Conservation (phyloP, 164 flowering plant species). For the Piper longum region DNA sequence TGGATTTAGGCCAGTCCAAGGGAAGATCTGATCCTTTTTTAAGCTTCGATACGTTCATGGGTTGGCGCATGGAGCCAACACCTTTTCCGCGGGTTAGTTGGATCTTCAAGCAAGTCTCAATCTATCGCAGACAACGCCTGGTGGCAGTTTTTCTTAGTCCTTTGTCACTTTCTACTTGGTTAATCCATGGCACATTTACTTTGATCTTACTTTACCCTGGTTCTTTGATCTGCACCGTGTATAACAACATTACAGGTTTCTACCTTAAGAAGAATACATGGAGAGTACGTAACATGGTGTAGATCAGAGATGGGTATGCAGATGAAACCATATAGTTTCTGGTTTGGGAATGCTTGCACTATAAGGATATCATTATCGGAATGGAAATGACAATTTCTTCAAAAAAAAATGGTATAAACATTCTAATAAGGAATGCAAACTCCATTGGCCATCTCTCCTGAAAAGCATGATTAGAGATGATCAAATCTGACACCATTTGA, state of each 20-base stretch:
- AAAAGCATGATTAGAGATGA: neutral
- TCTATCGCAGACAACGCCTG: neutral
- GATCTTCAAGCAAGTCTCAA: neutral
- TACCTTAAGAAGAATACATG: neutral
- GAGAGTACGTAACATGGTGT: neutral
- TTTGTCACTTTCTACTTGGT: too few relatives aligned
- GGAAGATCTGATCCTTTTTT: neutral
- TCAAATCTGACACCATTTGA: neutral
- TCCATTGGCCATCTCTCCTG: neutral
- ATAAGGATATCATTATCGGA: neutral
- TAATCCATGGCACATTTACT: neutral
- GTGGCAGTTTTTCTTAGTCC: neutral
- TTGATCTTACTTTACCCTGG: too few relatives aligned
- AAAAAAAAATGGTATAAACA: too few relatives aligned
- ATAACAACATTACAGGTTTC: too few relatives aligned
- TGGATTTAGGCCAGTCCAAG: neutral
- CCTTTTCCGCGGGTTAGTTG: neutral
- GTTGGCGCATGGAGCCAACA: neutral
- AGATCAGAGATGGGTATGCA: neutral
- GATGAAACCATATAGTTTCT: neutral
- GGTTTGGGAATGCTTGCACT: neutral
- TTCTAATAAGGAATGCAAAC: too few relatives aligned
- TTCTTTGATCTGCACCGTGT: neutral
- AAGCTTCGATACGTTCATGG: too few relatives aligned
- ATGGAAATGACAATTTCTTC: too few relatives aligned